Percentiles rank a stretch among this genome's conserved stretches.
These are phyloP conservation scores for Lipomyces starkeyi DNA, from an alignment of 805 yeast genomes.

Conservation along the genomic window DNA sequence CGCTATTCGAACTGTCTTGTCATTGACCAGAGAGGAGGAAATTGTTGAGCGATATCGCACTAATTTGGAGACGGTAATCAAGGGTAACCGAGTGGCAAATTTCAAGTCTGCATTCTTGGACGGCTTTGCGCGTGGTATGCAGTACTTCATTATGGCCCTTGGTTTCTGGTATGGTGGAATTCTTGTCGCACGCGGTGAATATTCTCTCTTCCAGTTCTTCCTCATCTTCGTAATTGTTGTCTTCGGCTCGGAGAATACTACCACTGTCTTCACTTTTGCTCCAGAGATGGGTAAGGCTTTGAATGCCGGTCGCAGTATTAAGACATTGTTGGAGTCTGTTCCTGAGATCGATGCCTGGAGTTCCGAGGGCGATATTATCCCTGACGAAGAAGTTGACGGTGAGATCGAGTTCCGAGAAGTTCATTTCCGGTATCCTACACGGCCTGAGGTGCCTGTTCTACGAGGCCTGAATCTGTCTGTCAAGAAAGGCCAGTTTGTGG, in stretches of 20 bases:
- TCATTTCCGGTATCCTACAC: slow-evolving; percentile 44
- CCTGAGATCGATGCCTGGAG: slow-evolving; percentile 49
- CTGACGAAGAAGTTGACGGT: slow-evolving; percentile 50
- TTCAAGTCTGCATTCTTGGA: slow-evolving; percentile 45
- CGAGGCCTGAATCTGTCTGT: slow-evolving; percentile 40
- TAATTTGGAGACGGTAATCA: slow-evolving; percentile 25
- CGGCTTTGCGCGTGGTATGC: slow-evolving; percentile 50
- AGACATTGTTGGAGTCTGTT: slow-evolving; percentile 44
- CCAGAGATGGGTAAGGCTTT: slow-evolving; percentile 54
- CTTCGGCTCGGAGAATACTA: slow-evolving; percentile 53
- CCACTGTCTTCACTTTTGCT: slow-evolving; percentile 50
- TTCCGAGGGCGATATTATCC: slow-evolving; percentile 43
- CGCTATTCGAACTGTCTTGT: slow-evolving; percentile 51
- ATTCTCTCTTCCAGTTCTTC: slow-evolving; percentile 47
- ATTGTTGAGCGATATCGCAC: slow-evolving; percentile 45
- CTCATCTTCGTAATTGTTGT: slow-evolving; percentile 50
- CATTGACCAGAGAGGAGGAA: slow-evolving; percentile 52
- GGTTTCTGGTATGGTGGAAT: slow-evolving; percentile 53
- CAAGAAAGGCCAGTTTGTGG: slow-evolving; percentile 85
- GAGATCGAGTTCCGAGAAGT: slow-evolving; percentile 55
- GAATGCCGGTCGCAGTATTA: slow-evolving; percentile 47
- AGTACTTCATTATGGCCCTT: slow-evolving; percentile 51
- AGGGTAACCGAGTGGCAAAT: slow-evolving; percentile 46
- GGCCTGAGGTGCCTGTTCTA: slow-evolving; percentile 43
- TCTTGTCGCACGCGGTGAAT: slow-evolving; percentile 44